Conservation (phyloP, 345 rosid genomes). For the Brassica incana region DNA sequence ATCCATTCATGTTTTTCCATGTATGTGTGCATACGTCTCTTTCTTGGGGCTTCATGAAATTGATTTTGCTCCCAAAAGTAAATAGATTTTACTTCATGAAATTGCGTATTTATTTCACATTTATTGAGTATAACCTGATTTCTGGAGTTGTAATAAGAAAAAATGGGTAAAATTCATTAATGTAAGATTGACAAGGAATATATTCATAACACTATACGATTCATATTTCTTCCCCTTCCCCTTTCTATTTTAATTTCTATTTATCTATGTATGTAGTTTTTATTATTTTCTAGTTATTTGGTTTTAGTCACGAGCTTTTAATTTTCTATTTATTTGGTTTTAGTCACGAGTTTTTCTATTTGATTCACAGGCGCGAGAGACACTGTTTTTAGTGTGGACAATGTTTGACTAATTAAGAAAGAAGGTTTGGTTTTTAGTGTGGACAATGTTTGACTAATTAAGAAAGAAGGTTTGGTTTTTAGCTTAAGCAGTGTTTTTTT, state of each 20-base stretch:
- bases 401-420: background rate
- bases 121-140: background rate
- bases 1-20: slow-evolving; percentile 10
- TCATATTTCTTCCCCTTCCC: background rate
- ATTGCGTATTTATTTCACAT: background rate
- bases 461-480: background rate
- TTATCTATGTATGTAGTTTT: background rate
- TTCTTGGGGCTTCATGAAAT: slow-evolving; percentile 2
- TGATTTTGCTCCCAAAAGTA: background rate
- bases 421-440: background rate
- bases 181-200: background rate
- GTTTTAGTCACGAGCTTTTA: slow-evolving; percentile 8
- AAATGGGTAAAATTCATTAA: background rate
- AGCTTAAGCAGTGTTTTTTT: background rate
- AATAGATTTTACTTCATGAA: background rate
- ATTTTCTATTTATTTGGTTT: background rate
- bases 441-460: background rate
- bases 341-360: slow-evolving; percentile 15
- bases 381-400: background rate
- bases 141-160: background rate
- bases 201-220: background rate
- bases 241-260: background rate
- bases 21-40: background rate
- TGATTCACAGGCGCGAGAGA: slow-evolving; percentile 6
- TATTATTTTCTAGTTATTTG: too few relatives aligned